Conservation (phyloP, 192 early-diverging fungal species). For the Dimargaris xerosporica region DNA sequence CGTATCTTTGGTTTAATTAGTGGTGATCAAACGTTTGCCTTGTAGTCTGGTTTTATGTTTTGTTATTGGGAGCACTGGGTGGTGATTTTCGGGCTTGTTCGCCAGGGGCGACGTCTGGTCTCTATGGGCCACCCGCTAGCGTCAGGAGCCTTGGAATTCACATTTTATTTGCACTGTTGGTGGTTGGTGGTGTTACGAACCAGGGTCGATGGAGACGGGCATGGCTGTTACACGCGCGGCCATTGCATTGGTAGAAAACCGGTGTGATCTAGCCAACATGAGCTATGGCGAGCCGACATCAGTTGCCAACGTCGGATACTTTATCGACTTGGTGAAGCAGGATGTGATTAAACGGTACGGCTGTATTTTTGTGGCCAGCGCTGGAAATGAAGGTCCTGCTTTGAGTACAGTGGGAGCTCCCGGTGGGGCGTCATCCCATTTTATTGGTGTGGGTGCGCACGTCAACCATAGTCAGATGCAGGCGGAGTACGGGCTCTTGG, state of each 20-base stretch:
- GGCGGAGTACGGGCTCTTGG: slow-evolving; percentile 72
- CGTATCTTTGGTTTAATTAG: no score
- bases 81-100: no score
- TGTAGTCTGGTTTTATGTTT: no score
- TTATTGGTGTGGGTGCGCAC: slow-evolving; percentile 91
- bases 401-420: slow-evolving; percentile 74
- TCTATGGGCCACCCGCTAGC: no score
- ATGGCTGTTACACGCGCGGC: slow-evolving; percentile 67
- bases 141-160: no score
- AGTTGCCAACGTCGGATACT: slow-evolving; percentile 59
- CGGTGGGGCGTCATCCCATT: slow-evolving; percentile 46
- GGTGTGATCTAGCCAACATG: slow-evolving; percentile 68
- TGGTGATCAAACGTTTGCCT: no score
- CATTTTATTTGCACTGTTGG: no score
- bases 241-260: slow-evolving; percentile 47
- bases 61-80: no score
- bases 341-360: slow-evolving; percentile 74
- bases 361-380: slow-evolving; percentile 73
- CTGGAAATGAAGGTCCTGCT: slow-evolving; percentile 87
- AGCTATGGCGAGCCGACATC: slow-evolving; percentile 73
- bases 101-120: no score
- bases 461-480: slow-evolving; percentile 70
- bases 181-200: no score
- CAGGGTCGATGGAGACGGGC: slow-evolving; percentile 69
- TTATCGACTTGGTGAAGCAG: slow-evolving; percentile 59